Evolutionary conservation across 164 flowering plant species (phyloP), one percentile per base, ranked within the genome.

Genomic region (Santalum album): DNA sequence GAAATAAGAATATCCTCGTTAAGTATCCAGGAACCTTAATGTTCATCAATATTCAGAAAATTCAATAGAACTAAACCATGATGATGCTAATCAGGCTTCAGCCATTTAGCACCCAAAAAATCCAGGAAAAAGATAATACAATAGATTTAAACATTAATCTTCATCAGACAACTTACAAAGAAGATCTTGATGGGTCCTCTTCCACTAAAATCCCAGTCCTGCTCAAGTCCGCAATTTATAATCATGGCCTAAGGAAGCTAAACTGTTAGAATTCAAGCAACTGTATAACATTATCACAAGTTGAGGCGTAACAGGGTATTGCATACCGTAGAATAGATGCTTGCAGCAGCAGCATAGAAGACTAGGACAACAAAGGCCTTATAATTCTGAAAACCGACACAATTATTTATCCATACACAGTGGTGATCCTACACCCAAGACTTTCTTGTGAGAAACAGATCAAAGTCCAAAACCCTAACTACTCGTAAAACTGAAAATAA

Each of bases 391-490:
- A 66, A 69, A 29, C 84, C 84, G 52, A 76, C 79, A 61, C 81
- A 79, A 62, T 79, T 79, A 56, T 79, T 76, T 35, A 76, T 66
- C 84, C 81, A 79, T 35, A 65, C 1, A 58, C 84, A 79, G 44
- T 74, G 84, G 61, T 76, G 84, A 66, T 79, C 82, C 83, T 79
- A 72, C 72, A 62, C 39, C 26, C 23, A 35, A 60, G 45, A 23
- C 46, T 54, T 53, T n/a, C 22, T 15, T 20, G 25, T 6, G 15
- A 46, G 39, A 63, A 61, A 38, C 47, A 17, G 36, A 16, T n/a
- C 14, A 18, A 12, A 53, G 19, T 4, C 49, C 53, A 44, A 25
- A 27, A 34, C 16, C 24, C 25, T 12, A 3, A 52, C 35, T 3
- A 20, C 22, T n/a, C n/a, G n/a, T n/a, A 47, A 19, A 46, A 36